phyloP scores from a whole-genome alignment of 345 rosid genomes.

The Microcos paniculata region DNA sequence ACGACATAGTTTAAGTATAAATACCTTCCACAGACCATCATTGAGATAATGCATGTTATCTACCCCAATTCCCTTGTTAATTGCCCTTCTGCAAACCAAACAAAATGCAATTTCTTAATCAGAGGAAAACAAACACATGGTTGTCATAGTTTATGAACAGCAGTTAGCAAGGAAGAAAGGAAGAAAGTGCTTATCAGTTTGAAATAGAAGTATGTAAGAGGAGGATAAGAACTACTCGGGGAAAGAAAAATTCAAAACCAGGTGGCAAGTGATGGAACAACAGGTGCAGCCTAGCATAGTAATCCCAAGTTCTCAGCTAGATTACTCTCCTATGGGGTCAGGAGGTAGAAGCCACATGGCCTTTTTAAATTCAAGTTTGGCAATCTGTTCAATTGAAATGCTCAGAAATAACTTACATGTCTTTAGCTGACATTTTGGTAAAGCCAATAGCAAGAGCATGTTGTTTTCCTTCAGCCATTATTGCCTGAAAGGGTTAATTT shows the following conservation, averaged over 20 bases:
- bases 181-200: not conserved
- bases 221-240: not conserved
- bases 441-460: slow-evolving; percentile 98
- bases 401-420: slow-evolving; percentile 67
- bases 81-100: slow-evolving; percentile 53
- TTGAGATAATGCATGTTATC: slow-evolving; percentile 99
- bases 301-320: not conserved
- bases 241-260: not conserved
- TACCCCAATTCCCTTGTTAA: slow-evolving; percentile 98
- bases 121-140: not conserved
- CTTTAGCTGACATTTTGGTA: slow-evolving; percentile 97
- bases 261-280: not conserved
- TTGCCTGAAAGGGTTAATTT: slow-evolving; percentile 55
- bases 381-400: not conserved
- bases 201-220: not conserved
- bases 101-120: not conserved
- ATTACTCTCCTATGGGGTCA: not conserved
- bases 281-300: not conserved
- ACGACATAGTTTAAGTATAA: slow-evolving; percentile 26
- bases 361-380: not conserved
- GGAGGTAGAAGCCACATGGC: not conserved
- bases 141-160: not conserved
- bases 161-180: not conserved
- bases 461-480: slow-evolving; percentile 99
- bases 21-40: slow-evolving; percentile 99